Conservation (phyloP, 768 basidiomycete genomes). For the Russula brevipes region DNA sequence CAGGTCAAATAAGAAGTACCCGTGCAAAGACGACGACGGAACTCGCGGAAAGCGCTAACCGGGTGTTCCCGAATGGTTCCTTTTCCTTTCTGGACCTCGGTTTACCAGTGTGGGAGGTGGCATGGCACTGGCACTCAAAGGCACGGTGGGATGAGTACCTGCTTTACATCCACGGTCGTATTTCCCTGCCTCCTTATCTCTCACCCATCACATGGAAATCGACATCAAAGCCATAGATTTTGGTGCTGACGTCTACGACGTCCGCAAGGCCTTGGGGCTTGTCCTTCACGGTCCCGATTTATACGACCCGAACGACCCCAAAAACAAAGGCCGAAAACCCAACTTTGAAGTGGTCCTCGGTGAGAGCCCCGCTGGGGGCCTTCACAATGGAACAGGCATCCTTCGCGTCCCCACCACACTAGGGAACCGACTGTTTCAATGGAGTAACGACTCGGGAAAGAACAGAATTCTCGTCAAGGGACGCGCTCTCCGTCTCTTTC, state of each 20-base stretch:
- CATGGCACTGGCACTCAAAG: too few relatives aligned
- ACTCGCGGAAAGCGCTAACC: too few relatives aligned
- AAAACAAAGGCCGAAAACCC: constrained; percentile 33
- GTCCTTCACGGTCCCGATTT: constrained; percentile 56
- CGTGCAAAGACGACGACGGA: too few relatives aligned
- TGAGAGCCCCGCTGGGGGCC: constrained; percentile 42
- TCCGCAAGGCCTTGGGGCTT: constrained; percentile 50
- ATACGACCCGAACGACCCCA: constrained; percentile 34
- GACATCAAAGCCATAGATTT: constrained; percentile 33
- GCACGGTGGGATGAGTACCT: too few relatives aligned
- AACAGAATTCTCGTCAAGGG: constrained; percentile 24
- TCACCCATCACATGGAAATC: constrained; percentile 35
- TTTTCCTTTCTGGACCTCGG: too few relatives aligned
- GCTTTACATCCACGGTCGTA: background rate
- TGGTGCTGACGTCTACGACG: constrained; percentile 46
- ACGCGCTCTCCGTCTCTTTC: constrained; percentile 27
- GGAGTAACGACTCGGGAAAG: constrained; percentile 35
- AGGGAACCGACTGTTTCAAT: constrained; percentile 45
- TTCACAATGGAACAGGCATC: constrained; percentile 51
- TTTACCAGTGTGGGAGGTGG: too few relatives aligned
- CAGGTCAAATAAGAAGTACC: too few relatives aligned
- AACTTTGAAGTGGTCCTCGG: constrained; percentile 61
- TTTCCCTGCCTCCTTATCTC: background rate
- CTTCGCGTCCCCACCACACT: constrained; percentile 33
- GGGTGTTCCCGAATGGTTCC: too few relatives aligned